Evolutionary conservation across 2,329 filamentous ascomycete species (phyloP).

Genomic region (Capronia epimyces): DNA sequence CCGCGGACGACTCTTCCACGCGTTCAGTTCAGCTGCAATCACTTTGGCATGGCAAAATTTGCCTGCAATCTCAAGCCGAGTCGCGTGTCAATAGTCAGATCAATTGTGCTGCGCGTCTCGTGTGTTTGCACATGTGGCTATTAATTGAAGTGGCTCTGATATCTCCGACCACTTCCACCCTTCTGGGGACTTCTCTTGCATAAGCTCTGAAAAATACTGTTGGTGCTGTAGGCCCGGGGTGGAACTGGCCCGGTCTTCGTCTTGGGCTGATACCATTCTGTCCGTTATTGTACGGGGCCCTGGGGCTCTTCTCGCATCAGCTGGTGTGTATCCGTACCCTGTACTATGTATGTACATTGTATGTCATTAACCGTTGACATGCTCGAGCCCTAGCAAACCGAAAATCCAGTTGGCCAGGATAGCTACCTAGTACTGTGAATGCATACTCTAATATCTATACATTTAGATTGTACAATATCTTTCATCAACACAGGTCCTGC

Average conservation of each 20-base stretch:
- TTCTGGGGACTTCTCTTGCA: not conserved
- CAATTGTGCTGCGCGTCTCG: not conserved
- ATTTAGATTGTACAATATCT: no score
- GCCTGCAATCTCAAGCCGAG: not conserved
- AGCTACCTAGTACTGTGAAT: no score
- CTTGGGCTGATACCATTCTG: not conserved
- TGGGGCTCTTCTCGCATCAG: no score
- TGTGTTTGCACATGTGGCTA: not conserved
- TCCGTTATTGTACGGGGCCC: no score
- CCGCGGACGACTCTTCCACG: not conserved
- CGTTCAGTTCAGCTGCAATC: not conserved
- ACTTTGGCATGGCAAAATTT: not conserved
- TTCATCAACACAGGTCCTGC: no score
- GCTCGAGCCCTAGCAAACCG: no score
- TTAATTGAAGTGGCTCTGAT: not conserved
- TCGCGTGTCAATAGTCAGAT: not conserved
- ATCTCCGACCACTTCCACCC: not conserved
- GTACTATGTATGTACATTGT: no score
- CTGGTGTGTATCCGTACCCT: no score
- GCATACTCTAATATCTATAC: no score
- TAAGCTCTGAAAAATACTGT: not conserved
- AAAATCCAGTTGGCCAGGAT: no score
- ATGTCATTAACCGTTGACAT: no score
- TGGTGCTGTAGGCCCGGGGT: no score
- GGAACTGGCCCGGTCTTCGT: not conserved